Evolutionary conservation across 805 yeast species (phyloP).

Genomic region (Myxozyma kluyveri): DNA sequence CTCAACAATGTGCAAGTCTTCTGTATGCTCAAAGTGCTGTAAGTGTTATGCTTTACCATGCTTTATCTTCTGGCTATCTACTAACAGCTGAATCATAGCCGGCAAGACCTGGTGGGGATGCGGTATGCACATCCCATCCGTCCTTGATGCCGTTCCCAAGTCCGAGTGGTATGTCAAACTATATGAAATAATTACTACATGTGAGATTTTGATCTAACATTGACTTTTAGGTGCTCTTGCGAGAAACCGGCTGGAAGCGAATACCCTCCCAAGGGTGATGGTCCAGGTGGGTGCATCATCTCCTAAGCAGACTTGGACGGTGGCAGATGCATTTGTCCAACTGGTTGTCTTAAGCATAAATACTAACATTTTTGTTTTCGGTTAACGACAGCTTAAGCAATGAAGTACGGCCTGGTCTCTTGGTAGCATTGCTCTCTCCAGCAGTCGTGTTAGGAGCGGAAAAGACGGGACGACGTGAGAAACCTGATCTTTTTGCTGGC

Average conservation of each 20-base stretch:
- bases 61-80: too few relatives aligned
- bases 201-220: background rate
- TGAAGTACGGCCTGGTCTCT: too few relatives aligned
- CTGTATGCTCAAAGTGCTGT: slow-evolving; percentile 22
- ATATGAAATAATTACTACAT: too few relatives aligned
- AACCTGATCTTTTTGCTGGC: too few relatives aligned
- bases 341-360: too few relatives aligned
- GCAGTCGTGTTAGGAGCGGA: too few relatives aligned
- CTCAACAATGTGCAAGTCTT: slow-evolving; percentile 21
- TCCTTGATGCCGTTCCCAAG: slow-evolving; percentile 30
- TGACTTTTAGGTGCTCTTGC: slow-evolving; percentile 30
- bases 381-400: too few relatives aligned
- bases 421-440: too few relatives aligned
- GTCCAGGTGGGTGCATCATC: slow-evolving; percentile 20
- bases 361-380: too few relatives aligned
- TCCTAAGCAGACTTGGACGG: too few relatives aligned
- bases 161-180: slow-evolving; percentile 28
- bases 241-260: slow-evolving; percentile 25
- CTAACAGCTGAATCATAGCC: slow-evolving; percentile 14
- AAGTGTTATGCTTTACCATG: slow-evolving; percentile 4
- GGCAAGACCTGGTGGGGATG: slow-evolving; percentile 37
- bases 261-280: slow-evolving; percentile 30
- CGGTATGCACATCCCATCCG: slow-evolving; percentile 35
- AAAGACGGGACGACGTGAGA: too few relatives aligned
- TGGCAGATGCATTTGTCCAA: too few relatives aligned